Base-by-base conservation (phyloP, 176 grass and related monocot species). In the Typha latifolia region DNA sequence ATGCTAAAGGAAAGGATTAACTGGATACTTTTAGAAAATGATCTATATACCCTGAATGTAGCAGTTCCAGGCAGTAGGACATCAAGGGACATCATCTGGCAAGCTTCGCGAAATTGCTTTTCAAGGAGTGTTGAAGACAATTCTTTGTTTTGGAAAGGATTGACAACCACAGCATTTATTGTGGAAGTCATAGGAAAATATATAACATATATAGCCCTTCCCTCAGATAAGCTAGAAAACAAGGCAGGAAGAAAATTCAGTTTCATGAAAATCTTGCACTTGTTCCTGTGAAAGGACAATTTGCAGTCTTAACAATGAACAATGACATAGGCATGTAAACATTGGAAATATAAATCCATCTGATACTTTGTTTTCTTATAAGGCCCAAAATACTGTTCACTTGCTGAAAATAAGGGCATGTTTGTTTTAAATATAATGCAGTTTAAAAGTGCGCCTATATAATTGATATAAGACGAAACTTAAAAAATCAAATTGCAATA, bases 81-180 rank as follows among this genome's bases (percentile, higher is more conserved):
- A 59, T 67, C 73, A 16, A 59, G 21, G 49, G 63, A 48, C 27
- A 76, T 66, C 29, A 51, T 59, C 18, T 67, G 85, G 72, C 78
- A 91, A 82, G 83, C 88, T 81, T 97, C 93, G 67, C 76, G 83
- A 69, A 92, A 92, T 79, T 86, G 88, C 72, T 89, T 97, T 78
- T 97, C 93, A 68, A 97, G 82, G 86, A 89, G 80, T 66, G 82
- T 21, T 20, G 82, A 65, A n/a, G 88, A 91, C 64, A 96, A 49
- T 74, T 97, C 93, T 86, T 77, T 97, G 62, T 97, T 97, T 63
- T 85, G 88, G 73, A 91, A 91, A 63, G 93, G 88, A 79, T 97
- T 97, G 68, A 97, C 63, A 49, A 97, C 85, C 52, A 86, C 78
- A 12, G 78, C 85, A 75, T 79, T 82, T 86, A 97, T 84, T 72